These are phyloP conservation scores for Maudiozyma humilis DNA, from an alignment of 1,139 yeast genomes.

Conservation along the genomic window DNA sequence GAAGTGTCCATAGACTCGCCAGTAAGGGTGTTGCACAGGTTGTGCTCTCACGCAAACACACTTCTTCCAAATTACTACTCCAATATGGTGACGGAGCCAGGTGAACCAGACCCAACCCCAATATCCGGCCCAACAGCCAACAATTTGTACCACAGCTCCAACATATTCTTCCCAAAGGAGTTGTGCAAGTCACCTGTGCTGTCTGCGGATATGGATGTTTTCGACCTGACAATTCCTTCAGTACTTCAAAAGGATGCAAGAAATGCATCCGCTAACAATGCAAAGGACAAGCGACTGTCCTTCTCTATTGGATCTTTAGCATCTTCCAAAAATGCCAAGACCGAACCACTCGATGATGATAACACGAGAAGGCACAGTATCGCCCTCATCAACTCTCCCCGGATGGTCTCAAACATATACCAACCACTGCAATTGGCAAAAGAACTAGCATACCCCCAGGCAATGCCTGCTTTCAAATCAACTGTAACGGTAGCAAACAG, in stretches of 20 bases:
- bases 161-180: constrained; percentile 34
- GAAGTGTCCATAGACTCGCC: constrained; percentile 92
- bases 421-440: constrained; percentile 41
- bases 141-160: constrained; percentile 28
- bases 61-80: constrained; percentile 35
- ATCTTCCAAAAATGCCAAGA: constrained; percentile 9
- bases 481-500: background rate
- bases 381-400: constrained; percentile 19
- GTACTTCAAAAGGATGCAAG: constrained; percentile 4
- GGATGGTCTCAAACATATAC: constrained; percentile 43
- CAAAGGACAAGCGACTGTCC: background rate
- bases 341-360: constrained; percentile 6
- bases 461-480: constrained; percentile 38
- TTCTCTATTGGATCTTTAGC: background rate
- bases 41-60: constrained; percentile 69
- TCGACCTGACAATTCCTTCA: constrained; percentile 30
- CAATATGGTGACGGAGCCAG: constrained; percentile 13
- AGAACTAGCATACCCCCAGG: constrained; percentile 50
- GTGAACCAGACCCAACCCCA: background rate
- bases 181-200: constrained; percentile 35
- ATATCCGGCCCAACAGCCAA: background rate
- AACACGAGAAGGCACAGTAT: constrained; percentile 9
- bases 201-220: constrained; percentile 46
- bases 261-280: background rate
- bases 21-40: constrained; percentile 52